A percentile compares a stretch with the other conserved stretches of the same genome.
phyloP scores from a whole-genome alignment of 176 grass and related monocot genomes.

The Canna indica region DNA sequence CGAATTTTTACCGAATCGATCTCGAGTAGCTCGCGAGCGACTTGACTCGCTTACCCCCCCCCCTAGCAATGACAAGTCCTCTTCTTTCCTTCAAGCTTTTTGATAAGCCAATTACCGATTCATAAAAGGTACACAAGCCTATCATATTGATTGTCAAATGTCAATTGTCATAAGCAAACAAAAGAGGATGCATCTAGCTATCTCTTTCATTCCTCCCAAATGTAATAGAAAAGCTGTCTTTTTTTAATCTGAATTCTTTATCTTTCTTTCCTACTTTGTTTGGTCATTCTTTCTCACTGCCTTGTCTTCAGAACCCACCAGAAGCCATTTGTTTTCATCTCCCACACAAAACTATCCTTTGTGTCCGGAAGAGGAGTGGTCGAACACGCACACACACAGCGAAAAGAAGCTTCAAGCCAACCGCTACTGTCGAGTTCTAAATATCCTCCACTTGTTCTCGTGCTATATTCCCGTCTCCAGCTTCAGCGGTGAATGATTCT shows the following conservation, averaged over 20 bases:
- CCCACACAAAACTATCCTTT: not conserved
- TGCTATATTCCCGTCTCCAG: not conserved
- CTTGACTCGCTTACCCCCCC: too few species aligned
- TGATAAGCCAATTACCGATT: too few species aligned
- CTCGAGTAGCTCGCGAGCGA: too few species aligned
- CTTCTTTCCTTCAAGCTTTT: too few species aligned
- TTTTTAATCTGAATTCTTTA: not conserved
- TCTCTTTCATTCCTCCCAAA: too few species aligned
- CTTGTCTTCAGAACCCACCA: slow-evolving; percentile 1
- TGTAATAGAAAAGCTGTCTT: not conserved
- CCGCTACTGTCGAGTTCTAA: not conserved
- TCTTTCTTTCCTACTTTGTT: not conserved
- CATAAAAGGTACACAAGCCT: too few species aligned
- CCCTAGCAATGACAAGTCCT: too few species aligned
- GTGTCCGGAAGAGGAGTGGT: not conserved
- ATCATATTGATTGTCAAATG: too few species aligned
- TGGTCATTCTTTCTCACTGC: not conserved
- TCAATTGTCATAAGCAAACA: too few species aligned
- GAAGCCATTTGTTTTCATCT: slow-evolving; percentile 7
- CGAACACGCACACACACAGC: not conserved
- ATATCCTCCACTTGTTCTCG: not conserved
- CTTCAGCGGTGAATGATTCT: not conserved
- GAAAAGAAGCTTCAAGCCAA: not conserved
- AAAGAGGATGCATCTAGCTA: too few species aligned
- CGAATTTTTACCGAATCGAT: too few species aligned